Evolutionary conservation across 768 basidiomycete species (phyloP).

Genomic region (Inosperma sp.): DNA sequence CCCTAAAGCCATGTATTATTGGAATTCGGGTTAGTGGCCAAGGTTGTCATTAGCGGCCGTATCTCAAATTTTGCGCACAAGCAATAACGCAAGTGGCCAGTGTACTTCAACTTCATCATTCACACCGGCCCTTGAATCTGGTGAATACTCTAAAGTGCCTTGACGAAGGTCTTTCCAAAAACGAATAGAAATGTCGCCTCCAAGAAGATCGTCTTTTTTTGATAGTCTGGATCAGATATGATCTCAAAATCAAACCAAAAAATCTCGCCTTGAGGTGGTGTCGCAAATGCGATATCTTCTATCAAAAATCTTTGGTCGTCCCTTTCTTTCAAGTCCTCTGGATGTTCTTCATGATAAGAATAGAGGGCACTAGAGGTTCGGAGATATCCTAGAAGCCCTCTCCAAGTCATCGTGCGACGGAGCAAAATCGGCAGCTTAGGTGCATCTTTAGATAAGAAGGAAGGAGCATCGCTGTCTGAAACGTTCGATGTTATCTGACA

Average conservation of each 20-base stretch:
- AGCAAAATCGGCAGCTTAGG: slow-evolving; percentile 47
- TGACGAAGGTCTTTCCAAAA: slow-evolving; percentile 55
- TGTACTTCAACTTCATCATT: slow-evolving; percentile 42
- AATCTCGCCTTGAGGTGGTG: slow-evolving; percentile 10
- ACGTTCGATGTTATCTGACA: neutral
- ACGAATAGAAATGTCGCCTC: slow-evolving; percentile 61
- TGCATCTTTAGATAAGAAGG: slow-evolving; percentile 21
- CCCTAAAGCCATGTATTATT: too few relatives aligned
- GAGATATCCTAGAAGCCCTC: slow-evolving; percentile 61
- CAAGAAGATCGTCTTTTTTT: slow-evolving; percentile 27
- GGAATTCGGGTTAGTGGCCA: too few relatives aligned
- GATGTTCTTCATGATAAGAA: slow-evolving; percentile 58
- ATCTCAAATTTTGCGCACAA: slow-evolving; percentile 26
- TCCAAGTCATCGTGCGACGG: slow-evolving; percentile 58
- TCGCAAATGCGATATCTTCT: slow-evolving; percentile 24
- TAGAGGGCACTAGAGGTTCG: slow-evolving; percentile 68
- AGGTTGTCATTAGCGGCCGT: too few relatives aligned
- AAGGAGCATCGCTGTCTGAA: slow-evolving; percentile 41
- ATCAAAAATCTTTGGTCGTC: slow-evolving; percentile 34
- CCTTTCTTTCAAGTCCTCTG: slow-evolving; percentile 43
- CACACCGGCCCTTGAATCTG: slow-evolving; percentile 29
- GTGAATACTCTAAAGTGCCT: slow-evolving; percentile 25
- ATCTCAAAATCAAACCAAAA: neutral
- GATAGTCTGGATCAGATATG: neutral
- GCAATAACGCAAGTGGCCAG: slow-evolving; percentile 47